These are phyloP conservation scores for Alternaria burnsii DNA, from an alignment of 2,329 filamentous ascomycete genomes.

Conservation along the genomic window DNA sequence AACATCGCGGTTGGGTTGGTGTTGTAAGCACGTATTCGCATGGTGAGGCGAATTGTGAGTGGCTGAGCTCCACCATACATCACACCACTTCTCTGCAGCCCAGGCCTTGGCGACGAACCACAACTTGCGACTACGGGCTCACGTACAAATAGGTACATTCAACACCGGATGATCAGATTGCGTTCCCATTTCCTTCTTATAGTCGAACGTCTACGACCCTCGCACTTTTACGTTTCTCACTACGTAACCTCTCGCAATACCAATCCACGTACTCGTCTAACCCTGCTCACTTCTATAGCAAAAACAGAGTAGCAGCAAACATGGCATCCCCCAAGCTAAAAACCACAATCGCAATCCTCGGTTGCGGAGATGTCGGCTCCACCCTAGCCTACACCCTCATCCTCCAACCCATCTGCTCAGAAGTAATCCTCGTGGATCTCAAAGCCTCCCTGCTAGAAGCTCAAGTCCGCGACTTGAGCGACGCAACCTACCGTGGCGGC, in stretches of 20 bases:
- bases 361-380: constrained; percentile 61
- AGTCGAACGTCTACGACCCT: background rate
- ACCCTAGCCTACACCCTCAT: constrained; percentile 63
- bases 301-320: background rate
- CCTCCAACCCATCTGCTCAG: constrained; percentile 58
- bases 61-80: constrained; percentile 19
- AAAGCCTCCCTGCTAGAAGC: constrained; percentile 58
- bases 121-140: constrained; percentile 6
- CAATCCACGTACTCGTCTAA: background rate
- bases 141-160: constrained; percentile 11
- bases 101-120: constrained; percentile 26
- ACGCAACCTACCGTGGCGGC: constrained; percentile 58
- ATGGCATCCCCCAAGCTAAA: constrained; percentile 43
- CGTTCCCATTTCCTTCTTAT: background rate
- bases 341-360: constrained; percentile 59
- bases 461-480: constrained; percentile 62
- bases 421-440: constrained; percentile 64
- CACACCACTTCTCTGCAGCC: constrained; percentile 31
- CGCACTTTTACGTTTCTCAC: background rate
- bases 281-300: background rate
- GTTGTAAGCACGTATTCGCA: background rate
- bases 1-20: background rate
- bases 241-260: background rate
- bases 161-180: background rate
- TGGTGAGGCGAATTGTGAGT: constrained; percentile 11